Conservation (phyloP, 2,329 filamentous ascomycete genomes). For the Pseudopyrenochaeta lycopersici region DNA sequence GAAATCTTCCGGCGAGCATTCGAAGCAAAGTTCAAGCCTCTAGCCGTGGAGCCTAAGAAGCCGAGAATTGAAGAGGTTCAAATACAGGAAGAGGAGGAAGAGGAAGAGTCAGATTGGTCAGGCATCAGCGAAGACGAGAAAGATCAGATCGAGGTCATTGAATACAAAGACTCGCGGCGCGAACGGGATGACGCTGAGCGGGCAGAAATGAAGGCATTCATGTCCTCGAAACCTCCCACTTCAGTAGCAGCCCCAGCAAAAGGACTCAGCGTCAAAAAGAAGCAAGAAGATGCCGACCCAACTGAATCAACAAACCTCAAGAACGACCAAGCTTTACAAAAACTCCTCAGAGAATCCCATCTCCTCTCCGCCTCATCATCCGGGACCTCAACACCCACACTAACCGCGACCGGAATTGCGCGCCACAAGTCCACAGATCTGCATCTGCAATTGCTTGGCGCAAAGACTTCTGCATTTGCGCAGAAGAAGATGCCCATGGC, state of each 20-base stretch:
- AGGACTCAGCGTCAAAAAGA: slow-evolving; percentile 24
- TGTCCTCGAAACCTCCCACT: slow-evolving; percentile 66
- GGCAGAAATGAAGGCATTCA: slow-evolving; percentile 79
- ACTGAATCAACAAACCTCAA: slow-evolving; percentile 75
- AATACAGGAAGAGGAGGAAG: slow-evolving; percentile 39
- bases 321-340: slow-evolving; percentile 91
- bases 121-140: slow-evolving; percentile 61
- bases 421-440: slow-evolving; percentile 85
- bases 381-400: slow-evolving; percentile 48
- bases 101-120: slow-evolving; percentile 66
- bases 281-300: slow-evolving; percentile 56
- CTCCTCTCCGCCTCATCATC: slow-evolving; percentile 72
- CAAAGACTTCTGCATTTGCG: slow-evolving; percentile 75
- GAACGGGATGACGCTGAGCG: slow-evolving; percentile 49
- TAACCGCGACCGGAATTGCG: slow-evolving; percentile 69
- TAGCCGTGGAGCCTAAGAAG: slow-evolving; percentile 57
- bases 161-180: slow-evolving; percentile 44
- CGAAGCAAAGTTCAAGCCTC: slow-evolving; percentile 84
- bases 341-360: slow-evolving; percentile 90
- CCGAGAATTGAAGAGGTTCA: slow-evolving; percentile 33
- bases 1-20: slow-evolving; percentile 86
- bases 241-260: slow-evolving; percentile 31
- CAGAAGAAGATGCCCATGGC: slow-evolving; percentile 91
- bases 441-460: slow-evolving; percentile 81
- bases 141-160: slow-evolving; percentile 54